These are phyloP conservation scores for Phoma sp. DNA, from an alignment of 2,329 filamentous ascomycete species.

Conservation along the genomic window DNA sequence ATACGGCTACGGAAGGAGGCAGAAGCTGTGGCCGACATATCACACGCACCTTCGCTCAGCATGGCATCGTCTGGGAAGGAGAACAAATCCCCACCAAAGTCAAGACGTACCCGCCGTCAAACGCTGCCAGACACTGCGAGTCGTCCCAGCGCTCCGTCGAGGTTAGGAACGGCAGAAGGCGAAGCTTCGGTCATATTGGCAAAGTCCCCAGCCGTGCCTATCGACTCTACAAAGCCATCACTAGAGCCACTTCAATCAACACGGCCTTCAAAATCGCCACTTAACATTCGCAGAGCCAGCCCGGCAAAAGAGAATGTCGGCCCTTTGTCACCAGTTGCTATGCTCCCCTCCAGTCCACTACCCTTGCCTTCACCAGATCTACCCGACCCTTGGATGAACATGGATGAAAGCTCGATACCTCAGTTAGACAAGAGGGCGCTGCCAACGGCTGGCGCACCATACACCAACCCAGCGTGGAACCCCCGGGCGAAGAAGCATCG, in stretches of 20 bases:
- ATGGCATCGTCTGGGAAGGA: conserved; percentile 36
- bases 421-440: conserved; percentile 44
- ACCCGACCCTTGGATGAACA: conserved; percentile 44
- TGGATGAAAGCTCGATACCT: conserved; percentile 39
- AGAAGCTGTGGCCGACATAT: conserved; percentile 20
- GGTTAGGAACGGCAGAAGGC: conserved; percentile 26
- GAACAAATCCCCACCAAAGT: conserved; percentile 37
- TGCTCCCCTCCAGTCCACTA: conserved; percentile 40
- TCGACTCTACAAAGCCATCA: conserved; percentile 20
- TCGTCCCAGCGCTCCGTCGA: conserved; percentile 20
- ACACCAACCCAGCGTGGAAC: conserved; percentile 34
- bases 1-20: conserved; percentile 15
- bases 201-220: conserved; percentile 24
- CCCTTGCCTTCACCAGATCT: conserved; percentile 37
- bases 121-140: conserved; percentile 29
- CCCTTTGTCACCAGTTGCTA: conserved; percentile 25
- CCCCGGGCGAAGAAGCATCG: conserved; percentile 29
- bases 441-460: conserved; percentile 38
- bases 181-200: conserved; percentile 32
- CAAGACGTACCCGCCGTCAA: conserved; percentile 31
- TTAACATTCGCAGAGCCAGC: conserved; percentile 27
- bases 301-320: conserved; percentile 33
- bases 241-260: conserved; percentile 14
- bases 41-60: conserved; percentile 26
- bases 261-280: conserved; percentile 27